Base-by-base conservation (phyloP, 306 rosid genomes). In the Senna tora region DNA sequence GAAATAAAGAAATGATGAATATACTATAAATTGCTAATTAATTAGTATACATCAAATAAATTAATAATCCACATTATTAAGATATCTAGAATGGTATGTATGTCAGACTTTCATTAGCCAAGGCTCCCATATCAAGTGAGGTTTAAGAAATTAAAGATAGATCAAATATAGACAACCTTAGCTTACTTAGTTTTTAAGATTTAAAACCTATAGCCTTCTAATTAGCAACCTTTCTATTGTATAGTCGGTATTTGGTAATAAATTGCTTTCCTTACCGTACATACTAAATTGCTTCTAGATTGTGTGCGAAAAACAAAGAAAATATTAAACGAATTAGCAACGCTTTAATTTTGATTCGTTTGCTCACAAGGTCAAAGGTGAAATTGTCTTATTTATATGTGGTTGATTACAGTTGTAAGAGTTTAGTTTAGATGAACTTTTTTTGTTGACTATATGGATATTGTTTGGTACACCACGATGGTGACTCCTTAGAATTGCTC, bases 401-500 rank as follows among this genome's bases (percentile, higher is more conserved):
- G 53, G 71, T 77, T 73, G 86, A 73, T 82, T 74, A 78, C 86
- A 79, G 88, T 79, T 87, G 88, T 81, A 81, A 75, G 46, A 17
- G 10, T 17, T 33, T 7, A 10, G 19, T 59, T 49, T 71, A 56
- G 74, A 75, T 42, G 52, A 80, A 10, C 3, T 58, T n/a, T 49
- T 73, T n/a, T 58, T 77, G 83, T 87, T 82, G 87, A 85, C 87
- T 60, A 62, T 75, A 42, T 71, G 41, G 39, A 78, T 25, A 25
- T 65, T 74, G 79, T 87, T 80, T 12, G 85, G 84, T 84, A 76
- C 78, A 80, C 50, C 60, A 70, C 59, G 80, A 84, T 79, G 82
- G 50, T 65, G 74, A 70, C 84, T 87, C 75, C 91, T 82, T 90
- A 51, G 77, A 87, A 72, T 67, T 65, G 80, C 84, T 81, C 82